phyloP scores from a whole-genome alignment of 1,284 basidiomycete genomes.

The Tilletia caries region DNA sequence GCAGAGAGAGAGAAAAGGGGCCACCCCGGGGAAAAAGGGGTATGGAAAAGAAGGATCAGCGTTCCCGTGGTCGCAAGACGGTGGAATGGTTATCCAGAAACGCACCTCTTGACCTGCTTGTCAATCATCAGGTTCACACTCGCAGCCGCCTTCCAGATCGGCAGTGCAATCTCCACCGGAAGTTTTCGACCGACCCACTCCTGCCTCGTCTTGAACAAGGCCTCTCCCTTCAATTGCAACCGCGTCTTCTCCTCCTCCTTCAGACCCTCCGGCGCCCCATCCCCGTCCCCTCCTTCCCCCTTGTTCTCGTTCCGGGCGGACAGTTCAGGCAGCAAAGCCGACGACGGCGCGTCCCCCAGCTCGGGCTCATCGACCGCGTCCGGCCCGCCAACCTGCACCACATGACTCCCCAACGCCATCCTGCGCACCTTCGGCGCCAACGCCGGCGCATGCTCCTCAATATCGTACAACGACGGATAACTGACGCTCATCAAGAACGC shows the following conservation, averaged over 20 bases:
- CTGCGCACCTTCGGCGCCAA: constrained; percentile 3
- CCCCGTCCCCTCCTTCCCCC: background rate
- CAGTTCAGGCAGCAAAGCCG: background rate
- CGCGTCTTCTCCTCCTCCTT: background rate
- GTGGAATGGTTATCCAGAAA: background rate
- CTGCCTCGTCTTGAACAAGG: background rate
- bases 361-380: constrained; percentile 9
- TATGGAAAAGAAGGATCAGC: background rate
- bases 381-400: background rate
- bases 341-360: background rate
- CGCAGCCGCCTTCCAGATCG: constrained; percentile 48
- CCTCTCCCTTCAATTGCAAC: background rate
- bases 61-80: background rate
- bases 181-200: constrained; percentile 28
- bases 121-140: constrained; percentile 52
- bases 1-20: background rate
- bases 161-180: constrained; percentile 35
- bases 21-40: background rate
- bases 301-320: background rate
- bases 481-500: constrained; percentile 59
- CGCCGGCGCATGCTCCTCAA: constrained; percentile 7
- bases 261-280: background rate
- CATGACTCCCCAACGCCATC: constrained; percentile 4
- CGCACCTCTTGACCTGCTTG: constrained; percentile 51
- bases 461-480: constrained; percentile 38